Base-by-base conservation (phyloP, 768 basidiomycete species). In the Tulasnella sp. region DNA sequence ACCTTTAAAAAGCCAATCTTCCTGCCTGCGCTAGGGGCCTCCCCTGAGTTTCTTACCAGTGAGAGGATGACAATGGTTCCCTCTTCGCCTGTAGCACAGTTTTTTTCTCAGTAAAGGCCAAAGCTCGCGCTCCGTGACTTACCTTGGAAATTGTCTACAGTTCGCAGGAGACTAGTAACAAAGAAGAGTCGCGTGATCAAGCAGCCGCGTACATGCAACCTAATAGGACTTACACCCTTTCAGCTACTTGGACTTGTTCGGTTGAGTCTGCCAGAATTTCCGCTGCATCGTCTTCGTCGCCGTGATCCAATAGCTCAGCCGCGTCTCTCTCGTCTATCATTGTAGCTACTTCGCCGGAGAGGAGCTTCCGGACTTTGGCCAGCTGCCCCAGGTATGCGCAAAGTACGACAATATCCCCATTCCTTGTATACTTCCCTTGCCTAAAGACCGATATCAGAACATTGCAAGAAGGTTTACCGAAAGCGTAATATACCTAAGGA, bases 1-100 rank as follows among this genome's bases (percentile, higher is more conserved):
- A 91, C 92, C 86, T 90, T 92, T 73, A 94, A 85, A 82, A 94
- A 94, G 0, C 93, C 93, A 74, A 94, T 93, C 7, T 84, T 82
- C 1, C 81, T 80, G 5, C 81, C 79, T 0, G 74, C 77, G 0
- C 75, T 77, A n/a, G 75, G 80, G 35, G 67, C 75, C 4, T 55
- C 73, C 7, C 92, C 92, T 0, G 89, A 86, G 81, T 93, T 93
- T 61, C 93, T 85, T 15, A 94, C 92, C 15, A 93, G 86, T 0
- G 91, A 92, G 7, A 94, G 85, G 37, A 94, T 92, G 48, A 93
- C 88, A 74, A 93, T 87, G 85, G 91, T 81, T 3, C 82, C 83
- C 74, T 84, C 83, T 61, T 84, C 83, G 11, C 80, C 79, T 80
- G 44, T 26, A 71, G 70, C 18, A 9, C 16, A 44, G 35, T 29